Conservation (phyloP, 345 rosid genomes). For the Rhodamnia rubescens region DNA sequence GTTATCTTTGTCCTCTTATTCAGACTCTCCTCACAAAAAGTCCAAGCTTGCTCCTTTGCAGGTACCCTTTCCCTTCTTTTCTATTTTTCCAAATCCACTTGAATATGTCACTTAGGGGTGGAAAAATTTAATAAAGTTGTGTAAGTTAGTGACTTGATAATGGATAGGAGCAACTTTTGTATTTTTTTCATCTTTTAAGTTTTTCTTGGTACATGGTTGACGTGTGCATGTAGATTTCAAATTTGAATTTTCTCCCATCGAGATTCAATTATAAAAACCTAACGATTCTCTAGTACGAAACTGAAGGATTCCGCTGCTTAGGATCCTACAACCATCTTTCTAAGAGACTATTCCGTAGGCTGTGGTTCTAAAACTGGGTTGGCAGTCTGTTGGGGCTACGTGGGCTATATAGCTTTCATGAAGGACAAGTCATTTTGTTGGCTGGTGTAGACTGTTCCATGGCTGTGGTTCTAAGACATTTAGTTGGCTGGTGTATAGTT, state of each 20-base stretch:
- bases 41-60: slow-evolving; percentile 49
- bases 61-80: slow-evolving; percentile 9
- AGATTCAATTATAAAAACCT: neutral
- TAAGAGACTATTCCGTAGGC: neutral
- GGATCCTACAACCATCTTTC: neutral
- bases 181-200: neutral
- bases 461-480: neutral
- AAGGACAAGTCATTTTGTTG: neutral
- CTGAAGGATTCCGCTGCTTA: neutral
- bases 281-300: neutral
- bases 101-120: neutral
- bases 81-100: neutral
- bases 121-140: neutral
- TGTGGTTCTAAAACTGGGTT: neutral
- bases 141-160: neutral
- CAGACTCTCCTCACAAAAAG: slow-evolving; percentile 24
- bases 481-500: neutral
- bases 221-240: neutral
- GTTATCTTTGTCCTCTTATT: slow-evolving; percentile 21
- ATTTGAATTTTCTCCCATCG: neutral
- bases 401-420: neutral
- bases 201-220: neutral
- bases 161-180: neutral
- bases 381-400: neutral
- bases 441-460: neutral